Evolutionary conservation across 768 basidiomycete species (phyloP).

Genomic region (Agaricus bisporus): DNA sequence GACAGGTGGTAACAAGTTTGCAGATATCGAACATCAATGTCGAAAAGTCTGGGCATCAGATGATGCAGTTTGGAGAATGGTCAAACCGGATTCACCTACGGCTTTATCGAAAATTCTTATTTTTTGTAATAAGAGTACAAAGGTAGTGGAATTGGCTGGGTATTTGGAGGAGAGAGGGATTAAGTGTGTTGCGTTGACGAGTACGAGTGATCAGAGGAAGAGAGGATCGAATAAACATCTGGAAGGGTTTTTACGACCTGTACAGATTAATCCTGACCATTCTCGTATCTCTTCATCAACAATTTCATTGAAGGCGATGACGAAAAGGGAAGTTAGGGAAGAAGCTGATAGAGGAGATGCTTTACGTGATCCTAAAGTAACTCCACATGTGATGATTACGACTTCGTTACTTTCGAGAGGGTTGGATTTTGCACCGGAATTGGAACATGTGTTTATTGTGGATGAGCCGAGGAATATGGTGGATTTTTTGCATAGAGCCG

Average conservation of each 20-base stretch:
- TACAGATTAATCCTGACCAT: conserved; percentile 3
- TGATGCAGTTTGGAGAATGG: conserved; percentile 22
- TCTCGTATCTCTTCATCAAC: conserved; percentile 9
- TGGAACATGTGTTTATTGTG: conserved; percentile 80
- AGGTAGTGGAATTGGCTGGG: conserved; percentile 54
- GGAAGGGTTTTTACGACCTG: conserved; percentile 58
- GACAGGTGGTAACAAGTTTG: conserved; percentile 75
- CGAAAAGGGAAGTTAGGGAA: conserved; percentile 7
- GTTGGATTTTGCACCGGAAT: conserved; percentile 74
- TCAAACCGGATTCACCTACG: conserved; percentile 14
- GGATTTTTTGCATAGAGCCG: conserved; percentile 90
- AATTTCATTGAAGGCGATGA: no score
- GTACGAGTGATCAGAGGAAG: conserved; percentile 48
- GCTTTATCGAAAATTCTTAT: conserved; percentile 65
- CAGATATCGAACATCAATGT: conserved; percentile 73
- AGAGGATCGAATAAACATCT: conserved; percentile 73
- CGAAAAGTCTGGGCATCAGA: conserved; percentile 73
- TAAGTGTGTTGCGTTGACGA: conserved; percentile 59
- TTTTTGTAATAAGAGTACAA: conserved; percentile 75
- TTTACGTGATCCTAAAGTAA: conserved; percentile 24
- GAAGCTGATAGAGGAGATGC: not conserved
- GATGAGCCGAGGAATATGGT: conserved; percentile 87
- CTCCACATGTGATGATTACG: conserved; percentile 73
- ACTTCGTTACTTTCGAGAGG: conserved; percentile 90
- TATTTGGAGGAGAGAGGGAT: conserved; percentile 59